Percentiles rank a stretch among this genome's conserved stretches.
These are phyloP conservation scores for Eimeria praecox DNA, from an alignment of 169 alveolate genomes.

Conservation along the genomic window DNA sequence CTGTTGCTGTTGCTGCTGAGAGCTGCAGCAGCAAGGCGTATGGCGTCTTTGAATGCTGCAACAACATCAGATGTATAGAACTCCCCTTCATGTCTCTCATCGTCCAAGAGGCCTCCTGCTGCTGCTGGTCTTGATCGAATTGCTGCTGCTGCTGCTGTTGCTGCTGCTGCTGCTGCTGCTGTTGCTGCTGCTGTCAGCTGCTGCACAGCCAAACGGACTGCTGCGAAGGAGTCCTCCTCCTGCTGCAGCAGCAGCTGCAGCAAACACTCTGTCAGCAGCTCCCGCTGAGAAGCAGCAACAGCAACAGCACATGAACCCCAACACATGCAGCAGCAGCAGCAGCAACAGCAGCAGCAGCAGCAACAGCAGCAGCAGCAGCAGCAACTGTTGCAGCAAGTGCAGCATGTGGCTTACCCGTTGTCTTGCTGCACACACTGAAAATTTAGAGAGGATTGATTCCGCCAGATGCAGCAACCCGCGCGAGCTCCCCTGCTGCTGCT, in stretches of 20 bases:
- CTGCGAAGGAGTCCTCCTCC: conserved; percentile 21
- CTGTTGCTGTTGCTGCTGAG: conserved; percentile 38
- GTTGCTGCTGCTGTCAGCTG: conserved; percentile 46
- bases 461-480: conserved; percentile 36
- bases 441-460: neutral
- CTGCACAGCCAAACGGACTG: conserved; percentile 50
- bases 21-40: conserved; percentile 51
- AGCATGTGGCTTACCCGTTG: neutral
- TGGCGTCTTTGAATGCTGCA: conserved; percentile 31
- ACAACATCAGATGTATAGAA: conserved; percentile 13
- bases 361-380: conserved; percentile 28
- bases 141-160: conserved; percentile 15
- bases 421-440: neutral
- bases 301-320: neutral
- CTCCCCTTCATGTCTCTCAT: neutral
- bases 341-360: neutral
- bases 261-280: conserved; percentile 58
- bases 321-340: neutral
- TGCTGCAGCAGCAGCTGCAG: conserved; percentile 66
- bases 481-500: neutral
- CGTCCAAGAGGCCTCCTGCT: neutral
- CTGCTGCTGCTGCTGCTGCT: conserved; percentile 10
- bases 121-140: neutral
- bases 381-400: neutral
- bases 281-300: conserved; percentile 32